phyloP scores from a whole-genome alignment of 2,329 filamentous ascomycete genomes.

The Penicillium sp. region DNA sequence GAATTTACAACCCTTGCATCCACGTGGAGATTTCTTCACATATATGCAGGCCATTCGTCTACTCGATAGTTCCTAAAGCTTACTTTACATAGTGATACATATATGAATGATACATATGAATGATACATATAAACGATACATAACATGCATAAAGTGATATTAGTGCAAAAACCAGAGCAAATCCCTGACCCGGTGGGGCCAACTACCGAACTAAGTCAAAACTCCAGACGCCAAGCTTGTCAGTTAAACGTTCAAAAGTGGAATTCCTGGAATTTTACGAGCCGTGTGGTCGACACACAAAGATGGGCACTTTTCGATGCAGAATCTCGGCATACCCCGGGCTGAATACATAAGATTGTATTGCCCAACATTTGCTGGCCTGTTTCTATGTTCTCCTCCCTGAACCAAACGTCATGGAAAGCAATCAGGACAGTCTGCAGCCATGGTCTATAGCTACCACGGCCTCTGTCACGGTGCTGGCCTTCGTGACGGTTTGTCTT shows the following conservation, averaged over 20 bases:
- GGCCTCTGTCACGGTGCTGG: constrained; percentile 37
- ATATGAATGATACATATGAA: not conserved
- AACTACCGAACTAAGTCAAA: not conserved
- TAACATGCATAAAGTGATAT: not conserved
- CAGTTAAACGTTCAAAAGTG: not conserved
- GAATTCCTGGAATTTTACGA: not conserved
- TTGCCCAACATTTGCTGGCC: not conserved
- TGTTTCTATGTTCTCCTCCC: not conserved
- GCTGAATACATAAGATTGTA: not conserved
- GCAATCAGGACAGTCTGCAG: constrained; percentile 28
- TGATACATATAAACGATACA: not conserved
- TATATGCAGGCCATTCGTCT: not conserved
- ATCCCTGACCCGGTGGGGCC: not conserved
- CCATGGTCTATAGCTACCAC: constrained; percentile 39
- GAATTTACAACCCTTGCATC: not conserved
- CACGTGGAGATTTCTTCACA: not conserved
- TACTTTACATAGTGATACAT: not conserved
- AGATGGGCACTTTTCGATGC: not conserved
- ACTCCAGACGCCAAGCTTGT: not conserved
- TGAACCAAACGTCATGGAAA: not conserved
- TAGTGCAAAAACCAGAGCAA: not conserved
- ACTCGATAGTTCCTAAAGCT: not conserved
- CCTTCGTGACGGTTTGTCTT: constrained; percentile 34
- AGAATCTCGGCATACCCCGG: not conserved
- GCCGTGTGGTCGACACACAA: not conserved